These are phyloP conservation scores for Lentinula aciculospora DNA, from an alignment of 768 basidiomycete species.

Conservation along the genomic window DNA sequence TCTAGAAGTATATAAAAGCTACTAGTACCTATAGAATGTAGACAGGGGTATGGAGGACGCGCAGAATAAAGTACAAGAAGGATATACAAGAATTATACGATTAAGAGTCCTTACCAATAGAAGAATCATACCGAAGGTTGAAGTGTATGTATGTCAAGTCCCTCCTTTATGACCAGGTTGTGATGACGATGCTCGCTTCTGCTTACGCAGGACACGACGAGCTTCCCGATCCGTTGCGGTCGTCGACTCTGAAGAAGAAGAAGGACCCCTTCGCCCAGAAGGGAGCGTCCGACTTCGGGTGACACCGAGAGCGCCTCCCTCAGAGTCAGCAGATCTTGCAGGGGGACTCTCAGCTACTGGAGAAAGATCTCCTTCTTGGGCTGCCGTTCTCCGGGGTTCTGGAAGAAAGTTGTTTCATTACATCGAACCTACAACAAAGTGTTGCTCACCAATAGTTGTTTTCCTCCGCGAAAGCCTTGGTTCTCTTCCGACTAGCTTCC, in stretches of 20 bases:
- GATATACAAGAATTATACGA: neutral
- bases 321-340: conserved; percentile 22
- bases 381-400: neutral
- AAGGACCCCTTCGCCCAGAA: conserved; percentile 26
- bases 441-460: conserved; percentile 34
- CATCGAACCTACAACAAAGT: neutral
- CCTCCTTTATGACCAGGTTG: conserved; percentile 21
- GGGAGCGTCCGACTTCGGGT: conserved; percentile 66
- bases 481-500: conserved; percentile 44
- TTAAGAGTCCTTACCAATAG: neutral
- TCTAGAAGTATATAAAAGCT: conserved; percentile 1
- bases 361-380: conserved; percentile 30
- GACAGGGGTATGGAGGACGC: conserved; percentile 1
- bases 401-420: neutral
- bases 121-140: neutral
- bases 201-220: conserved; percentile 42
- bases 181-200: conserved; percentile 39
- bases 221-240: conserved; percentile 25
- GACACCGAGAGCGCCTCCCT: conserved; percentile 31
- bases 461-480: conserved; percentile 47
- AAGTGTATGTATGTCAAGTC: neutral
- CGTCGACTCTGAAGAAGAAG: conserved; percentile 9
- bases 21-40: neutral
- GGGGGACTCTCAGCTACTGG: conserved; percentile 42
- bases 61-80: neutral